Evolutionary conservation across 2,329 filamentous ascomycete species (phyloP).

Genomic region (Fusarium sp.): DNA sequence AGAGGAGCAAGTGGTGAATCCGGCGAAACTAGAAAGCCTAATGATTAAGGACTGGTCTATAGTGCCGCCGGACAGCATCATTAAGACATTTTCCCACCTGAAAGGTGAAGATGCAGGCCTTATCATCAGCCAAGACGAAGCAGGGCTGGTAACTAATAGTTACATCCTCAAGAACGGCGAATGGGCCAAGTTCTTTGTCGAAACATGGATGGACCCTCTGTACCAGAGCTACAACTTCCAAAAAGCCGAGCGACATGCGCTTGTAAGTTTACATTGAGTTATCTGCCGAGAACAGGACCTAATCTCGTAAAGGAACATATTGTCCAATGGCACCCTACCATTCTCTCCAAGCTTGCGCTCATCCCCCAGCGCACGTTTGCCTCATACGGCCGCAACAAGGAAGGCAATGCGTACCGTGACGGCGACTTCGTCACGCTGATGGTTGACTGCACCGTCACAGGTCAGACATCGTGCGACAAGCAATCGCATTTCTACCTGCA

Average conservation of each 20-base stretch:
- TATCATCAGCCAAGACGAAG: constrained; percentile 84
- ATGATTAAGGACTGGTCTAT: constrained; percentile 90
- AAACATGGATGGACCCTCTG: constrained; percentile 95
- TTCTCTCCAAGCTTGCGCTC: constrained; percentile 88
- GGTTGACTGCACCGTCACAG: constrained; percentile 72
- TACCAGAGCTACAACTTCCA: constrained; percentile 97
- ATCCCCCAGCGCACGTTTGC: constrained; percentile 89
- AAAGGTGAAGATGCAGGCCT: constrained; percentile 82
- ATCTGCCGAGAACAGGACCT: neutral
- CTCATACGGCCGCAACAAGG: constrained; percentile 71
- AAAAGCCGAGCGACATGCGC: constrained; percentile 89
- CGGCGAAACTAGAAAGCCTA: constrained; percentile 74
- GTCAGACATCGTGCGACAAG: constrained; percentile 73
- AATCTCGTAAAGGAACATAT: constrained; percentile 76
- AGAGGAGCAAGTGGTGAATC: constrained; percentile 76
- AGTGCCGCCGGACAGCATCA: constrained; percentile 95
- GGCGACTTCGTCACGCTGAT: constrained; percentile 89
- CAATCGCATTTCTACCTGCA: constrained; percentile 70
- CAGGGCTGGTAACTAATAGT: constrained; percentile 80
- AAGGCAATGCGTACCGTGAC: constrained; percentile 77
- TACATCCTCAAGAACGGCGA: constrained; percentile 85
- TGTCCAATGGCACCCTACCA: constrained; percentile 96
- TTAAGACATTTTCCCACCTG: constrained; percentile 91
- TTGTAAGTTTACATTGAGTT: constrained; percentile 67
- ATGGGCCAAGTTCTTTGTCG: constrained; percentile 92